Evolutionary conservation across 129 eudicot species (phyloP).

Genomic region (Flaveria robusta): DNA sequence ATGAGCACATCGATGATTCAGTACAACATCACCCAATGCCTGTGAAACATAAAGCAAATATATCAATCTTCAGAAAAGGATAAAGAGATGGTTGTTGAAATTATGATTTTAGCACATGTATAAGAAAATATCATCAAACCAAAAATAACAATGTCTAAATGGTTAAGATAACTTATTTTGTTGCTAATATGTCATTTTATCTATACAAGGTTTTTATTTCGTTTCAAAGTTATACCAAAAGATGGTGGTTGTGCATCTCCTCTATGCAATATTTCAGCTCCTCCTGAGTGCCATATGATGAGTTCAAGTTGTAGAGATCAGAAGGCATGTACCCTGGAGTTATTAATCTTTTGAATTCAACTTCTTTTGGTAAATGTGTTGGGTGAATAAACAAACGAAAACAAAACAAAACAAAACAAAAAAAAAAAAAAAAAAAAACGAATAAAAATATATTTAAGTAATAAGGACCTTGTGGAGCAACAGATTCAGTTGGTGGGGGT

Average conservation of each 20-base stretch:
- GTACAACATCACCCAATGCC: conserved; percentile 75
- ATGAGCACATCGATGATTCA: conserved; percentile 70
- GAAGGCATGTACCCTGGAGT: conserved; percentile 77
- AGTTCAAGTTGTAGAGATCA: conserved; percentile 68
- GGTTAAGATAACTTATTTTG: neutral
- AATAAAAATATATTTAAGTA: neutral
- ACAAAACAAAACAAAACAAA: neutral
- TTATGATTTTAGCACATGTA: neutral
- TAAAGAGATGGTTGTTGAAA: conserved; percentile 1
- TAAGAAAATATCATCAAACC: conserved; percentile 1
- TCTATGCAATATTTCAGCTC: conserved; percentile 64
- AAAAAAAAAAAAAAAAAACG: neutral
- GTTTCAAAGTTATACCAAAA: conserved; percentile 45
- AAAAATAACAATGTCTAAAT: neutral
- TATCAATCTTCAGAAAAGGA: neutral
- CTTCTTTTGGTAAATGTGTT: neutral
- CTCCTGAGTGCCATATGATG: conserved; percentile 61
- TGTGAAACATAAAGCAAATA: conserved; percentile 33
- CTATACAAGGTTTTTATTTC: neutral
- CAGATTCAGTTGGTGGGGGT: conserved; percentile 76
- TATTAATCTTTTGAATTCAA: conserved; percentile 4
- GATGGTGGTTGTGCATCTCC: conserved; percentile 65
- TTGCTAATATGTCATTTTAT: neutral
- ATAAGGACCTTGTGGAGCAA: conserved; percentile 68
- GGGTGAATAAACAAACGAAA: neutral